Evolutionary conservation across 2,329 filamentous ascomycete species (phyloP), one percentile per base, ranked within the genome.

Genomic region (Amylocarpus encephaloides): DNA sequence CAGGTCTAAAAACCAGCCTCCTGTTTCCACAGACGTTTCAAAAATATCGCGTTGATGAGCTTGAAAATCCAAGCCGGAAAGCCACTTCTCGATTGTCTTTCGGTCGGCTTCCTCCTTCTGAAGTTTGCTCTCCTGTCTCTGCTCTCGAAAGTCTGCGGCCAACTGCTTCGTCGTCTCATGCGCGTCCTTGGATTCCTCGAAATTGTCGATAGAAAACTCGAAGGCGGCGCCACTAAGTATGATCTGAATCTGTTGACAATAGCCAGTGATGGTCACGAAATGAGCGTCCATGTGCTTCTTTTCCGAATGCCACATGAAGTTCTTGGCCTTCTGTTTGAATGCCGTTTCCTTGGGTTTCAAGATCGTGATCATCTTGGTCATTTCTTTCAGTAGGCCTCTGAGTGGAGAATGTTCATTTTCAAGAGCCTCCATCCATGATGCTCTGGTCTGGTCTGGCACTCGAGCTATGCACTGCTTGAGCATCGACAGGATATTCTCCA

Each of bases 61-160:
- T 36, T 51, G 53, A 36, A 49, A 54, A 18, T 58, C 46, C 6
- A 58, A 39, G 2, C 53, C 48, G 12, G 55, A 58, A 4, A 58
- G 49, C 55, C 55, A 55, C 10, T 30, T 39, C 29, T 58, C 55
- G n/a, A 58, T 51, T 11, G 44, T 47, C 26, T 51, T 55, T 13
- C 49, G 45, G 10, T 53, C 49, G n/a, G n/a, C 19, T 40, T 43
- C 43, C 29, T 47, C 48, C 30, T 43, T 40, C 2, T 43, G 2
- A 16, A 29, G 34, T 22, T 30, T 33, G 13, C 38, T 38, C n/a
- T 34, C 39, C 13, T 46, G 34, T 36, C 51, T 32, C 9, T 53
- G 41, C 29, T 46, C 30, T 6, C 46, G 29, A 22, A 48, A 11
- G 3, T 47, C 48, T 3, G 33, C 43, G 4, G 43, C 51, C 33